These are phyloP conservation scores for Botryotinia globosa DNA, from an alignment of 2,329 filamentous ascomycete species.

Conservation along the genomic window DNA sequence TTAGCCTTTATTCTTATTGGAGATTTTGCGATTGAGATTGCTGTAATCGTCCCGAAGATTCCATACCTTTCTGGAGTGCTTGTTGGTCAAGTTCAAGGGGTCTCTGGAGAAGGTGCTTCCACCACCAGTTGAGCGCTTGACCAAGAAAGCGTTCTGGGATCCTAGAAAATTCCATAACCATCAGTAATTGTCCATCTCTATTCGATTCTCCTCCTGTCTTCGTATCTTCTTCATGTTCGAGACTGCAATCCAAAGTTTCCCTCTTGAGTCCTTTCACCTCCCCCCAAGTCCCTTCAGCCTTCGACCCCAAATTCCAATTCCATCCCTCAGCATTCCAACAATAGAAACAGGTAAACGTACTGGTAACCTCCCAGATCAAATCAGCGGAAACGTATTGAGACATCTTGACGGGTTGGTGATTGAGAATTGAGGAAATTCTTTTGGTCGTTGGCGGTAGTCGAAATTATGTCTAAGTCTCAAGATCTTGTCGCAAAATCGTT, in stretches of 20 bases:
- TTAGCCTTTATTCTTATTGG: constrained; percentile 19
- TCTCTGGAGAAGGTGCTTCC: constrained; percentile 91
- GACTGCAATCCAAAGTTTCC: neutral
- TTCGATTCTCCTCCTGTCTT: neutral
- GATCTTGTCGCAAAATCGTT: constrained; percentile 9
- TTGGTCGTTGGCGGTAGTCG: constrained; percentile 13
- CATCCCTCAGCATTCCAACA: constrained; percentile 10
- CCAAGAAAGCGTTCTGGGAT: constrained; percentile 83
- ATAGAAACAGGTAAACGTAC: constrained; percentile 57
- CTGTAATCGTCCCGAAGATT: constrained; percentile 10
- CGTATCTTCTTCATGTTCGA: neutral
- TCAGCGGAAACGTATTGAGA: constrained; percentile 78
- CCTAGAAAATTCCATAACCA: constrained; percentile 50
- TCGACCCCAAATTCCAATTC: constrained; percentile 4
- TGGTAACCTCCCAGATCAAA: constrained; percentile 91
- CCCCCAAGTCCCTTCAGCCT: neutral
- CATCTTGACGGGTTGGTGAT: constrained; percentile 32
- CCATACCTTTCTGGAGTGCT: constrained; percentile 83
- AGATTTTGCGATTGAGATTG: neutral
- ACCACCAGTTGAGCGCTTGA: constrained; percentile 79
- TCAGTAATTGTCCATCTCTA: neutral
- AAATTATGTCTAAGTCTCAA: constrained; percentile 16
- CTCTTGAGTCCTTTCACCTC: neutral
- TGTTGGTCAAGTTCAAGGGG: constrained; percentile 89
- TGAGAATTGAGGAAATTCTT: constrained; percentile 12